Evolutionary conservation across 108 stramenopile species (phyloP), one percentile per base, ranked within the genome.

Genomic region (Skeletonema menzelii): DNA sequence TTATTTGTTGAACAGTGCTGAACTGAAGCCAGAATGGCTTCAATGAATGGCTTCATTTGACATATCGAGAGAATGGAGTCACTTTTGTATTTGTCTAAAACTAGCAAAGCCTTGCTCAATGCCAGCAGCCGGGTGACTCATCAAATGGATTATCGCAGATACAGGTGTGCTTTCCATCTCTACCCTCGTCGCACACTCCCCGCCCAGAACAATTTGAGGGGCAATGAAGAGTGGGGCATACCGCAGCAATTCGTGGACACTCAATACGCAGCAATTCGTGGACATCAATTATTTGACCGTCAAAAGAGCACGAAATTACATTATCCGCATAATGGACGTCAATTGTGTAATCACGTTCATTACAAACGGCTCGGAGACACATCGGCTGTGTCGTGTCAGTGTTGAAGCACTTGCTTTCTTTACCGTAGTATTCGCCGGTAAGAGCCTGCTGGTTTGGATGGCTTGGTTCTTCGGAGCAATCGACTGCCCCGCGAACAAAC

Each of bases 131-230:
- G 24, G 68, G 76, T 7, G 76, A 56, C n/a, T 64, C 35, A 64
- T 77, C 76, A 63, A 77, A 77, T 6, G 76, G 76, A 64, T 77
- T 69, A 26, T 77, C 76, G 58, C 76, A 77, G 20, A 77, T 77
- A 19, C 76, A 77, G 0, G 69, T 55, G 62, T 70, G 69, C 14
- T 69, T 69, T 17, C 76, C 76, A 10, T 77, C 63, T 44, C 76
- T 69, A 53, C 64, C 76, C 65, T 58, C 67, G 26, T 77, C 76
- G n/a, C 76, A 77, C 6, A 77, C 76, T 58, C 76, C 76, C 58
- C 42, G 69, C 4, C 63, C 76, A 44, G 76, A 69, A 58, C 76
- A 77, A 64, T 70, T 77, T 13, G 76, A 77, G 24, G 76, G 76
- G 27, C 76, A 77, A 4, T 56, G 55, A n/a, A 77, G 62, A 47